Evolutionary conservation across 2,329 filamentous ascomycete species (phyloP), one percentile per base, ranked within the genome.

Genomic region (Xylariomycetidae sp.): DNA sequence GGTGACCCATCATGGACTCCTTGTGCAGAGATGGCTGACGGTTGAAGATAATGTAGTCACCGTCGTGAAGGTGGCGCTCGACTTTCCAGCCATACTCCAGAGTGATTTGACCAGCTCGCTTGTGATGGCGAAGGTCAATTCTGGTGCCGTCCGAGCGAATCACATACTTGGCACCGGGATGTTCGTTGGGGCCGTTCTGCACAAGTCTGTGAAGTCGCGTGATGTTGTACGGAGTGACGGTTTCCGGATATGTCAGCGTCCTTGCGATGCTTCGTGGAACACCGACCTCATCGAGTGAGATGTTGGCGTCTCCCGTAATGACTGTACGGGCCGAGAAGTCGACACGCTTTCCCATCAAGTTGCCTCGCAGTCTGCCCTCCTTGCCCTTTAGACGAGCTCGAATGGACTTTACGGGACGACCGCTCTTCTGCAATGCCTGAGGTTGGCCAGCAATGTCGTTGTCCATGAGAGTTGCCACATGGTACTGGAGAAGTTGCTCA

Each of bases 1-100:
- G 81, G 64, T 99, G 92, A 61, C 87, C 92, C 93, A 98, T 98
- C 92, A 98, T 99, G 40, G 92, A 98, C 59, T 98, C 92, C 64
- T 99, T 99, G 73, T 99, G 92, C 53, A 99, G 72, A 22, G 92
- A 99, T 1, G 92, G 92, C 58, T 99, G 92, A 72, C 92, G 92
- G 61, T 98, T 99, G 78, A 99, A 99, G 55, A 98, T 89, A 64
- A 99, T 96, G 47, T 87, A 93, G 61, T 99, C 92, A 37, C 90
- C 90, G 53, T 95, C 87, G 52, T 94, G 81, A 44, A 99, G 78
- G 63, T 99, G 92, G 42, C 92, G 83, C 64, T 99, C 92, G 22
- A 99, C 93, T 58, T 95, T 96, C 90, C 90, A 96, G 30, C 93
- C 93, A 56, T 95, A 95, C 53, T 95, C 85, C 19, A 98, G 67